Conservation (phyloP, 257 asterid species). For the Buddleja alternifolia region DNA sequence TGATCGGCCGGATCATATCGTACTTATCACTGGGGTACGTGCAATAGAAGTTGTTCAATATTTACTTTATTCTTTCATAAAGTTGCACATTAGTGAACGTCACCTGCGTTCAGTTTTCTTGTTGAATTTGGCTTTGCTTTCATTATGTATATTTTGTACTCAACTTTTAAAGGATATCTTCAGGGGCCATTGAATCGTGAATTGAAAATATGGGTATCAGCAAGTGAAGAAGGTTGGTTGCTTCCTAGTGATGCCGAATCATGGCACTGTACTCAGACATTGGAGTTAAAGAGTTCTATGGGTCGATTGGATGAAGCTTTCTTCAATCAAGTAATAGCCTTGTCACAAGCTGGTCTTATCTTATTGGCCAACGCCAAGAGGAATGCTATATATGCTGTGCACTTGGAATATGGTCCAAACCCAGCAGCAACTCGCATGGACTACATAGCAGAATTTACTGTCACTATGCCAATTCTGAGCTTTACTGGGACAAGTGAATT, state of each 20-base stretch:
- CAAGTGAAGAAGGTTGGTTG: slow-evolving; percentile 98
- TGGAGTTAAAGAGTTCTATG: slow-evolving; percentile 84
- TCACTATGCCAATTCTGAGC: slow-evolving; percentile 96
- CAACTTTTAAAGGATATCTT: slow-evolving; percentile 23
- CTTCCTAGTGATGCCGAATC: slow-evolving; percentile 93
- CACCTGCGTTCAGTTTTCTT: not conserved
- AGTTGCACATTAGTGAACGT: not conserved
- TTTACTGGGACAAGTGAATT: slow-evolving; percentile 88
- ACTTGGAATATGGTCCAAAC: slow-evolving; percentile 82
- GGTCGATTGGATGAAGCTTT: slow-evolving; percentile 71
- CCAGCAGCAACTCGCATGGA: slow-evolving; percentile 87
- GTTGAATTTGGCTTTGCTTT: slow-evolving; percentile 25
- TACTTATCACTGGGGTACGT: slow-evolving; percentile 95
- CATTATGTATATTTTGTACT: slow-evolving; percentile 21
- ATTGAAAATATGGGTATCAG: slow-evolving; percentile 85
- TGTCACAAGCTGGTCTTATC: slow-evolving; percentile 82
- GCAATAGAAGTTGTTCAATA: not conserved
- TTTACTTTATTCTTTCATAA: not conserved
- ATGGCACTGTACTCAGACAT: slow-evolving; percentile 85
- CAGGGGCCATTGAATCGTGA: slow-evolving; percentile 96
- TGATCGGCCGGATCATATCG: slow-evolving; percentile 84
- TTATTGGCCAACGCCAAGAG: slow-evolving; percentile 93
- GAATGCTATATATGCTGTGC: slow-evolving; percentile 96
- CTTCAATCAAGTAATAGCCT: slow-evolving; percentile 94
- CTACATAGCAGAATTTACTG: slow-evolving; percentile 89